Percentiles rank a stretch among this genome's conserved stretches.
phyloP scores from a whole-genome alignment of 83 land plant genomes.

The Larix sibirica region DNA sequence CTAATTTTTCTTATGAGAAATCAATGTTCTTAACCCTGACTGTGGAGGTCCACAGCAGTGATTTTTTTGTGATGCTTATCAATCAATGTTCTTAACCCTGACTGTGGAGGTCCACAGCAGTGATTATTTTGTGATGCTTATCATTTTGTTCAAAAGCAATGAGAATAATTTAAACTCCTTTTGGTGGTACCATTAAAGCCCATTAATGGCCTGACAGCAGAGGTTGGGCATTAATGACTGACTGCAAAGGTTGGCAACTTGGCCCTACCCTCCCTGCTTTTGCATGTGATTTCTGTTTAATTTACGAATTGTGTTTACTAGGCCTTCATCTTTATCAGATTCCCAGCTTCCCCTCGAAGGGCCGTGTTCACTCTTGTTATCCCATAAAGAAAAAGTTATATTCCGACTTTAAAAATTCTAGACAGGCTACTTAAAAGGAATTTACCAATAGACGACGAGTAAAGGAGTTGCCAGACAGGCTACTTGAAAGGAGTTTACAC shows the following conservation, averaged over 20 bases:
- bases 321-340: background rate
- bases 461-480: no score
- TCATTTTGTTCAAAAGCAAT: background rate
- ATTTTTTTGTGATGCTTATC: background rate
- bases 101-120: no score
- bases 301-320: background rate
- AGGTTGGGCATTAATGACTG: background rate
- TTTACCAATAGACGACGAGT: no score
- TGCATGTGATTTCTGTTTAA: background rate
- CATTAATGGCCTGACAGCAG: background rate
- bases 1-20: no score
- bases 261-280: background rate
- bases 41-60: no score
- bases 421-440: no score
- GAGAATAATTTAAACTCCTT: background rate
- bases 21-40: no score
- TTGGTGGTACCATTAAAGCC: background rate
- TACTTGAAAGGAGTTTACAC: no score
- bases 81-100: no score
- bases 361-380: background rate
- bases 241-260: background rate
- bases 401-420: no score
- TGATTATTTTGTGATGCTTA: background rate
- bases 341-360: background rate
- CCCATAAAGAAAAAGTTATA: background rate